Evolutionary conservation across 2,329 filamentous ascomycete genomes (phyloP).

Genomic region (Daldinia sp.): DNA sequence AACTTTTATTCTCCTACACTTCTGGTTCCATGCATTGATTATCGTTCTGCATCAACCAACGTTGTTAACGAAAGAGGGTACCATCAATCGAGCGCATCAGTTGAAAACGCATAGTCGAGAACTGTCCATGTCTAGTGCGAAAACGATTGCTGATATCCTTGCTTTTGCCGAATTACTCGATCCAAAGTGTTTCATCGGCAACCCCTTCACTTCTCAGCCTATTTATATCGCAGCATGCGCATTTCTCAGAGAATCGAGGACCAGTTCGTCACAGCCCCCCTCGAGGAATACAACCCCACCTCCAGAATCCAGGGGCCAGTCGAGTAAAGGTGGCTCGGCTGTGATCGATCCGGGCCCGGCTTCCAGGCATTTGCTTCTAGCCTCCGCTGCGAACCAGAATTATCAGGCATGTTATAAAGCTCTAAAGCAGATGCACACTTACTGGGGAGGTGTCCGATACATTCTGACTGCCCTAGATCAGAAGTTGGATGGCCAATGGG

Average conservation of each 20-base stretch:
- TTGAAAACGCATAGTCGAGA: constrained; percentile 83
- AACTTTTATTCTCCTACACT: constrained; percentile 85
- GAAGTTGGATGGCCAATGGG: constrained; percentile 85
- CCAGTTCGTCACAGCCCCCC: constrained; percentile 71
- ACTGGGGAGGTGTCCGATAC: constrained; percentile 88
- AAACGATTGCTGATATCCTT: constrained; percentile 89
- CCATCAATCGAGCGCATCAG: constrained; percentile 67
- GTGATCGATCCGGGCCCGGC: constrained; percentile 52
- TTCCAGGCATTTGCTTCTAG: constrained; percentile 76
- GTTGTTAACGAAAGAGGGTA: constrained; percentile 77
- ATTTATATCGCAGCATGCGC: constrained; percentile 93
- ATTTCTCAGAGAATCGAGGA: constrained; percentile 82
- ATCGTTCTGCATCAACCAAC: constrained; percentile 87
- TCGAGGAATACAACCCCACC: constrained; percentile 67
- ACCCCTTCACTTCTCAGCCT: constrained; percentile 88
- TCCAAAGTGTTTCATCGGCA: constrained; percentile 84
- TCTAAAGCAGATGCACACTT: constrained; percentile 78
- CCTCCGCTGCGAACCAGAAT: constrained; percentile 83
- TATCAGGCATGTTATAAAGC: constrained; percentile 89
- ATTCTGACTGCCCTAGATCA: constrained; percentile 87
- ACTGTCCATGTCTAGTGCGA: constrained; percentile 85
- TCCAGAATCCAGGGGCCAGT: constrained; percentile 40
- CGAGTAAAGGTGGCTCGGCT: constrained; percentile 28
- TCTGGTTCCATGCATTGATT: constrained; percentile 89
- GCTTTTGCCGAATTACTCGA: constrained; percentile 88